Evolutionary conservation across 2,329 filamentous ascomycete species (phyloP), one percentile per base, ranked within the genome.

Genomic region (Colletotrichum sidae): DNA sequence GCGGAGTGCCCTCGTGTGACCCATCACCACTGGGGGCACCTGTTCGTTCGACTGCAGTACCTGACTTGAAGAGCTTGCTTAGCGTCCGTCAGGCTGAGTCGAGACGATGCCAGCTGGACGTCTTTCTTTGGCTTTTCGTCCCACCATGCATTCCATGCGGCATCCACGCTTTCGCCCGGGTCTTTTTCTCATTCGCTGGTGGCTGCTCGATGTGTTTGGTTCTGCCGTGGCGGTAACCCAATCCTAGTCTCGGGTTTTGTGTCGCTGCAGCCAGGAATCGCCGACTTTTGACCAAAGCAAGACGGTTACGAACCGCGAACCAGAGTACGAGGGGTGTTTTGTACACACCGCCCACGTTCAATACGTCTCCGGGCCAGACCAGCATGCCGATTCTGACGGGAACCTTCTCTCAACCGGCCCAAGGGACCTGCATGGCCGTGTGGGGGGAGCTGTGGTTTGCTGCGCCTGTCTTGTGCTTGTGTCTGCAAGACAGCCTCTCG

Each of bases 401-500:
- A 60, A 44, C 41, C 47, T 56, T 50, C 49, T 38, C 17, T 55
- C 55, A 55, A 51, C 45, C 51, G 57, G 46, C 33, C 41, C 46
- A 53, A 50, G 56, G 61, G 50, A 53, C 61, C 56, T 55, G 50
- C 49, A 51, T 34, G 15, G 38, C 38, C 45, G 46, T 55, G 62
- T 47, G 62, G 62, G 60, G 49, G 38, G 45, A 34, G 49, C 46
- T 60, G 60, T 47, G 49, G 45, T 39, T 39, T 15, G 49, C 53
- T 51, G 61, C 44, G 56, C 61, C 51, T 10, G 17, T n/a, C 41
- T 52, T 47, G 52, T 45, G n/a, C 37, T 49, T 46, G 62, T 51
- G 57, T 52, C 51, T 65, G 62, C 62, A 65, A 46, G 39, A 11
- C 35, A 57, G 51, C 57, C 52, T 41, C 57, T 41, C 39, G 39